Conservation (phyloP, 352 stramenopile genomes). For the Globisporangium emineosum region DNA sequence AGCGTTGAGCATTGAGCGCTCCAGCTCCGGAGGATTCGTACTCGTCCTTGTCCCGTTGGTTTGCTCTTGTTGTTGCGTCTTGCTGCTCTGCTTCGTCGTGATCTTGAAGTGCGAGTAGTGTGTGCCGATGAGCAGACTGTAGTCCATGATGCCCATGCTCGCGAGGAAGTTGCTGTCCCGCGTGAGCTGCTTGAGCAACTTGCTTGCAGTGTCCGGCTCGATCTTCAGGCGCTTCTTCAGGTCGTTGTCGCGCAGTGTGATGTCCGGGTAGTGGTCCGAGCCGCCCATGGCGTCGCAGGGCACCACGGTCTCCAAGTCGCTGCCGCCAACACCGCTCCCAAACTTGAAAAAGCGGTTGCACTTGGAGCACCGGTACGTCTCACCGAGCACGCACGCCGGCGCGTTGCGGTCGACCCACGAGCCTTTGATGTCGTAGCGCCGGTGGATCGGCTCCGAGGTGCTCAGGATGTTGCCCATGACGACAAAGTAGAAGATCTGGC, state of each 20-base stretch:
- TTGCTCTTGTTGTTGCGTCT: not conserved
- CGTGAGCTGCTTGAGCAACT: slow-evolving; percentile 78
- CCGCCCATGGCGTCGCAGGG: slow-evolving; percentile 52
- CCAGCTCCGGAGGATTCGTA: slow-evolving; percentile 8
- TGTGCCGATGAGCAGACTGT: slow-evolving; percentile 84
- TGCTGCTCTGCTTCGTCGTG: slow-evolving; percentile 25
- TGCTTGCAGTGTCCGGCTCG: slow-evolving; percentile 38
- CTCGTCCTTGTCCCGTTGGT: not conserved
- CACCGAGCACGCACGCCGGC: slow-evolving; percentile 64
- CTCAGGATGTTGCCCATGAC: slow-evolving; percentile 92
- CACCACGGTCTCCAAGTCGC: slow-evolving; percentile 16
- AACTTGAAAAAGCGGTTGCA: slow-evolving; percentile 86
- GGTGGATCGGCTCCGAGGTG: slow-evolving; percentile 81
- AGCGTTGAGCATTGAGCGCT: not conserved
- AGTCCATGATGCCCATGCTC: slow-evolving; percentile 90
- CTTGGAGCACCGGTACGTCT: slow-evolving; percentile 80
- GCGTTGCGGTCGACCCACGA: slow-evolving; percentile 88
- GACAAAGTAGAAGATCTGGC: slow-evolving; percentile 89
- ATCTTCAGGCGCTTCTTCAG: slow-evolving; percentile 83
- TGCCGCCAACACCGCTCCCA: slow-evolving; percentile 25
- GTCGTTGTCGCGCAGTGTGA: slow-evolving; percentile 83
- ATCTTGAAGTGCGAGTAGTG: slow-evolving; percentile 86
- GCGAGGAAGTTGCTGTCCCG: slow-evolving; percentile 83
- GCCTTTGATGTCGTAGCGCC: slow-evolving; percentile 90
- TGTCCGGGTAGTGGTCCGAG: slow-evolving; percentile 79